Evolutionary conservation across 495 filamentous ascomycete species (phyloP).

Genomic region (Sordaria brevicollis): DNA sequence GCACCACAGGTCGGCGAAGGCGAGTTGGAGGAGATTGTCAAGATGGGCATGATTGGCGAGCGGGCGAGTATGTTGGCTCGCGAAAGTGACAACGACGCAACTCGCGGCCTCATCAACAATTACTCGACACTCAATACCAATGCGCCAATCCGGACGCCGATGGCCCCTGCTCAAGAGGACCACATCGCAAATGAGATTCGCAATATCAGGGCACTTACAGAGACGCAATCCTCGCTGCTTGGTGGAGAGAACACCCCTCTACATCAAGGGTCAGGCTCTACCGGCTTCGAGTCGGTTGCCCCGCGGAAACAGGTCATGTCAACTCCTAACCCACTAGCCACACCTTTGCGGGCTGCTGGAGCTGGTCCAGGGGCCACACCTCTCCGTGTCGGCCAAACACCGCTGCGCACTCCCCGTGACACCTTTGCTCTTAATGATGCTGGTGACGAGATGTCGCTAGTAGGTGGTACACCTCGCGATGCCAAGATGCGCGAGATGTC

Average conservation of each 20-base stretch:
- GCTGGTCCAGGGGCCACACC: constrained; percentile 67
- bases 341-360: constrained; percentile 65
- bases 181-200: constrained; percentile 92
- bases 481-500: constrained; percentile 63
- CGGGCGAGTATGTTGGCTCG: constrained; percentile 67
- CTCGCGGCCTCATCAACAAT: constrained; percentile 74
- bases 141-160: constrained; percentile 84
- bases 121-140: constrained; percentile 71
- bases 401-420: constrained; percentile 84
- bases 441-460: constrained; percentile 51
- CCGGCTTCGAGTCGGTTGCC: constrained; percentile 78
- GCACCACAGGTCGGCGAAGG: constrained; percentile 83
- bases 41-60: constrained; percentile 94
- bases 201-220: constrained; percentile 85
- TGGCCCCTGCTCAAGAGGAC: constrained; percentile 85
- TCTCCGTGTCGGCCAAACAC: constrained; percentile 65
- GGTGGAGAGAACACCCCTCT: constrained; percentile 91
- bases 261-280: constrained; percentile 68
- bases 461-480: constrained; percentile 71
- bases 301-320: constrained; percentile 71
- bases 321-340: constrained; percentile 92
- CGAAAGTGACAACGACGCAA: constrained; percentile 74
- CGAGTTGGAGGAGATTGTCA: constrained; percentile 95
- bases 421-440: constrained; percentile 74
- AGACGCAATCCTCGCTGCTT: constrained; percentile 90